Base-by-base conservation (phyloP, 352 stramenopile species). In the Globisporangium sylvaticum region DNA sequence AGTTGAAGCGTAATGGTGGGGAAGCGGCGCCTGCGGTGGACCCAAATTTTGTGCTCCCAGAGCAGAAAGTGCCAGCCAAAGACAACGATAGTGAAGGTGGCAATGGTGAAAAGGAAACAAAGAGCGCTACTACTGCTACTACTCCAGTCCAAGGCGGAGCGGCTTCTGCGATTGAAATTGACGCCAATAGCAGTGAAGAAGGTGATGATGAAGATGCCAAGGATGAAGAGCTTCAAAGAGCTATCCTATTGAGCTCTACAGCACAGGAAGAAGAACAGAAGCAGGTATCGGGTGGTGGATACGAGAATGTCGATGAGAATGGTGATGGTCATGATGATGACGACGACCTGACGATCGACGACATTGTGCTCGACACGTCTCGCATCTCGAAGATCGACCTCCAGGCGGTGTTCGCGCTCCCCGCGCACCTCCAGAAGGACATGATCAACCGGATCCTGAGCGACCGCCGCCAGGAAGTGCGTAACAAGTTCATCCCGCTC, bases 401-500 rank as follows among this genome's bases (percentile, higher is more conserved):
- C 0, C 80, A 95, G 54, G 89, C 84, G 1, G 88, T 99, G 15
- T 94, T 94, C 64, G 87, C 84, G 14, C 73, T 99, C 8, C 94
- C 96, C 1, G 65, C 81, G 31, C 82, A 93, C 39, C 66, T 97
- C 24, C 91, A 98, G 42, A 98, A 98, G 59, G 89, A 98, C 60
- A 92, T 97, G 77, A 91, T 99, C 52, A 77, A 85, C 12, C 78
- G 83, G n/a, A 96, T 97, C 67, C 78, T 88, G 60, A 78, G 88
- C 29, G 89, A 98, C 57, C 81, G 95, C 9, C 73, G 90, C 73
- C 78, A 94, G 81, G 80, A 97, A 78, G 79, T 89, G n/a, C 89
- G 97, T 9, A 82, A 96, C 54, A 90, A 98, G 74, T 99, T 98
- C 64, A 98, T 99, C 64, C 88, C 92, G 4, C 89, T 98, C 0